A percentile compares a stretch with the other conserved stretches of the same genome.
phyloP scores from a whole-genome alignment of 768 basidiomycete species.

The Lactarius indigo region DNA sequence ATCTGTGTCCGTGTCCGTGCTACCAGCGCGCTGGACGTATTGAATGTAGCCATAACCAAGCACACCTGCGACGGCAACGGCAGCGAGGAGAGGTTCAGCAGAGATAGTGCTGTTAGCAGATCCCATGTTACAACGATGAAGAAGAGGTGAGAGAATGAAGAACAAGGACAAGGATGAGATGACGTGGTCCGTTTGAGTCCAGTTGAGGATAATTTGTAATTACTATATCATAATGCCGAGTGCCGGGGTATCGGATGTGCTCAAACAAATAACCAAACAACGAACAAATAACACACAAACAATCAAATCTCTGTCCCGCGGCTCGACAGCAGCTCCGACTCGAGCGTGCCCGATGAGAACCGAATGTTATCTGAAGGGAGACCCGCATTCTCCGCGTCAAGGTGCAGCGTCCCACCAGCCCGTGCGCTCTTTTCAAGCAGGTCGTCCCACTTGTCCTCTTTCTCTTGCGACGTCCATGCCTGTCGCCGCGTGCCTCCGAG shows the following conservation, averaged over 20 bases:
- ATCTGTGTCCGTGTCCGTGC: neutral
- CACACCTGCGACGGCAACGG: slow-evolving; percentile 40
- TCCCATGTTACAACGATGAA: slow-evolving; percentile 37
- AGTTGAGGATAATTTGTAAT: neutral
- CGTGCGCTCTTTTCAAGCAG: slow-evolving; percentile 59
- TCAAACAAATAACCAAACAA: neutral
- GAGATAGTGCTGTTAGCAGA: slow-evolving; percentile 44
- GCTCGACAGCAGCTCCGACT: neutral
- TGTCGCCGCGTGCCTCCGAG: slow-evolving; percentile 36
- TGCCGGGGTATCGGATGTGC: neutral
- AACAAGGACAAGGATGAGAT: neutral
- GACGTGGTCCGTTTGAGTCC: neutral
- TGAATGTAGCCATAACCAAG: slow-evolving; percentile 39
- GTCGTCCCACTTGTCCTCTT: slow-evolving; percentile 68
- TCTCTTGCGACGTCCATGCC: slow-evolving; percentile 62
- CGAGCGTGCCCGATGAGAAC: slow-evolving; percentile 33
- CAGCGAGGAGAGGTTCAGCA: slow-evolving; percentile 38
- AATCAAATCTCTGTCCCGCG: neutral
- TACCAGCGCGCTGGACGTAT: slow-evolving; percentile 11
- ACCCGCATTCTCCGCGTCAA: slow-evolving; percentile 38
- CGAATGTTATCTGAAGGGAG: slow-evolving; percentile 44
- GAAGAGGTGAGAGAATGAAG: neutral
- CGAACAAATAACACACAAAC: neutral
- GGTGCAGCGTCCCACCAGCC: slow-evolving; percentile 72
- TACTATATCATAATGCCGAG: neutral